Evolutionary conservation across 2,329 filamentous ascomycete genomes (phyloP).

Genomic region (Tolypocladium ophioglossoides): DNA sequence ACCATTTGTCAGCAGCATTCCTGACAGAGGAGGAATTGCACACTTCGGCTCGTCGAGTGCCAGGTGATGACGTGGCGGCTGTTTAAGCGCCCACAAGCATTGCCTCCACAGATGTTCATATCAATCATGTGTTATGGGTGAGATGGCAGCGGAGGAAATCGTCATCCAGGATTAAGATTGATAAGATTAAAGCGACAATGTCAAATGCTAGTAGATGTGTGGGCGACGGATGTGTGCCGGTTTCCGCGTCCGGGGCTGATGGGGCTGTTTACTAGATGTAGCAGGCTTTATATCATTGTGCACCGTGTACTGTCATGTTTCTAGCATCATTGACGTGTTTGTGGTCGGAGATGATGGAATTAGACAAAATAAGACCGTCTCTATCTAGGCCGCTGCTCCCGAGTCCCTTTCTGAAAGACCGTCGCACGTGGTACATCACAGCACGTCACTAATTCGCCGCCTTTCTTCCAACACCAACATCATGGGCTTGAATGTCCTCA

Average conservation of each 20-base stretch:
- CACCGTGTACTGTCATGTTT: background rate
- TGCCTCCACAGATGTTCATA: background rate
- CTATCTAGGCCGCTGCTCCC: too few relatives aligned
- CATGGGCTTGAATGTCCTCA: background rate
- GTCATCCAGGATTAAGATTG: background rate
- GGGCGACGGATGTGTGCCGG: background rate
- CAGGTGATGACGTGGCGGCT: background rate
- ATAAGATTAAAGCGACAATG: background rate
- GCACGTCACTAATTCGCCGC: background rate
- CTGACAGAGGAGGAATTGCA: background rate
- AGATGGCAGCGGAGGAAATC: background rate
- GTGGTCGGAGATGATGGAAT: background rate
- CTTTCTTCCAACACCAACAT: background rate
- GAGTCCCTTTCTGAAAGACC: too few relatives aligned
- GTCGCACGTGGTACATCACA: background rate
- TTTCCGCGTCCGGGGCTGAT: background rate
- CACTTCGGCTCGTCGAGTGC: background rate
- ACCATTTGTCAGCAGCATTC: background rate
- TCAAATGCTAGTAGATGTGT: background rate
- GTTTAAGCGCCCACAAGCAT: background rate
- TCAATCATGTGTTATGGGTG: background rate
- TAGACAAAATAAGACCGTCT: background rate
- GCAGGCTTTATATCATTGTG: background rate
- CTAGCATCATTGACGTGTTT: background rate
- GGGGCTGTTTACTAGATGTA: background rate